These are phyloP conservation scores for Leccinum uliginosum DNA, from an alignment of 768 basidiomycete species.

Conservation along the genomic window DNA sequence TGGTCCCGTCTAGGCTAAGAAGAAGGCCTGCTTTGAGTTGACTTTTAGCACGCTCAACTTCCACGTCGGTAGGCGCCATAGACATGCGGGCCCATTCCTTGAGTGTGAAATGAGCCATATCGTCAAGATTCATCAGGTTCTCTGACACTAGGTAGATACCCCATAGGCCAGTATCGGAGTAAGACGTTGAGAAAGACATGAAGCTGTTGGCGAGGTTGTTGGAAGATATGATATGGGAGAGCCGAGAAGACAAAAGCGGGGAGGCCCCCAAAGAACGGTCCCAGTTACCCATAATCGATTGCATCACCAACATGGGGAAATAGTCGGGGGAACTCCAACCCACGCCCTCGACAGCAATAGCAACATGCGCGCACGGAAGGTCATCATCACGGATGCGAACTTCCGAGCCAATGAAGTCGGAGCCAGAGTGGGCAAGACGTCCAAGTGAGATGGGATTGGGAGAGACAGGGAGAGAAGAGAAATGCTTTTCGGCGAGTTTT, in stretches of 20 bases:
- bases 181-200: conserved; percentile 99
- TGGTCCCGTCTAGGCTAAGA: conserved; percentile 90
- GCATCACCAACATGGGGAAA: conserved; percentile 99
- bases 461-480: conserved; percentile 84
- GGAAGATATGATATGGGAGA: conserved; percentile 84
- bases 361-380: conserved; percentile 84
- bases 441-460: conserved; percentile 86
- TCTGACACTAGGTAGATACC: conserved; percentile 96
- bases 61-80: conserved; percentile 72
- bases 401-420: conserved; percentile 88
- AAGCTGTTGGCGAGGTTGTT: conserved; percentile 98
- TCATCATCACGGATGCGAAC: conserved; percentile 94
- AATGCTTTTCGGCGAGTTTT: conserved; percentile 92
- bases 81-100: conserved; percentile 97
- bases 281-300: conserved; percentile 99
- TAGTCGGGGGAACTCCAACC: conserved; percentile 98
- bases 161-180: conserved; percentile 99
- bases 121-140: conserved; percentile 91
- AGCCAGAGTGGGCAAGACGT: conserved; percentile 67
- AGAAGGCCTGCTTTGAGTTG: conserved; percentile 95
- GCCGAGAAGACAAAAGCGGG: conserved; percentile 82
- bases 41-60: conserved; percentile 97
- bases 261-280: conserved; percentile 92
- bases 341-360: conserved; percentile 96
- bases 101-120: conserved; percentile 89